Percentiles rank a stretch among this genome's conserved stretches.
Conservation (phyloP, 1,284 basidiomycete genomes). For the Rhizoctonia solani region DNA sequence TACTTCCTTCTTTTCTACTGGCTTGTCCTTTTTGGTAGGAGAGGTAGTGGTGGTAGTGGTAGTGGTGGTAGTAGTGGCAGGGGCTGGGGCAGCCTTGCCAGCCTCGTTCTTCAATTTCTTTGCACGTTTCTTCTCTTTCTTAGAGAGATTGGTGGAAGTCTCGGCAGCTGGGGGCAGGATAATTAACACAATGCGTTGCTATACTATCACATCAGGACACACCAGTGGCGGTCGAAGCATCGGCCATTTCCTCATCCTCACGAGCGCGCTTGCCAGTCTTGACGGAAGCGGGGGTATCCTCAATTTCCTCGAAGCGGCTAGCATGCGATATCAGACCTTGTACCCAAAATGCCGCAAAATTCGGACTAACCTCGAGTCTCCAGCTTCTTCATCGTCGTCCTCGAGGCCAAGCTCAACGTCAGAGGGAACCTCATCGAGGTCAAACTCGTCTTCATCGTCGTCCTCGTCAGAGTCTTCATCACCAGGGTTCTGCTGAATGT, state of each 20-base stretch:
- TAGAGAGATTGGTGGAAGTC: constrained; percentile 39
- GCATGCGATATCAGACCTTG: constrained; percentile 11
- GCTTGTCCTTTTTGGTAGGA: constrained; percentile 3
- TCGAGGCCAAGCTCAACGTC: constrained; percentile 56
- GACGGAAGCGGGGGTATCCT: constrained; percentile 48
- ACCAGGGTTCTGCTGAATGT: constrained; percentile 62
- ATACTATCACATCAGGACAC: not conserved
- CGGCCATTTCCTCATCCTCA: constrained; percentile 47
- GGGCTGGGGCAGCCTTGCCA: constrained; percentile 57
- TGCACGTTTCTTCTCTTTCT: constrained; percentile 46
- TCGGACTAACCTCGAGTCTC: constrained; percentile 53
- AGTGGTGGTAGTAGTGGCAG: constrained; percentile 25
- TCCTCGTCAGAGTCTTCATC: constrained; percentile 54
- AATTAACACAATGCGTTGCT: not conserved
- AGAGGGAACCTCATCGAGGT: constrained; percentile 67
- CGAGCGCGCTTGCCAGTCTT: constrained; percentile 40
- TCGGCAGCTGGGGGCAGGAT: constrained; percentile 28
- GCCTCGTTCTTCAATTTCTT: constrained; percentile 75
- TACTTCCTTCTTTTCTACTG: constrained; percentile 45
- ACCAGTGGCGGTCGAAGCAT: constrained; percentile 11
- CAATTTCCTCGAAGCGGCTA: constrained; percentile 66
- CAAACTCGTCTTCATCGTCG: constrained; percentile 73
- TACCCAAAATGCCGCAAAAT: not conserved
- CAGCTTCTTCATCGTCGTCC: constrained; percentile 56
- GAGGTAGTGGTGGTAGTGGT: constrained; percentile 40